Evolutionary conservation across 176 grass and related monocot species (phyloP), one percentile per base, ranked within the genome.

Genomic region (Ensete glaucum): DNA sequence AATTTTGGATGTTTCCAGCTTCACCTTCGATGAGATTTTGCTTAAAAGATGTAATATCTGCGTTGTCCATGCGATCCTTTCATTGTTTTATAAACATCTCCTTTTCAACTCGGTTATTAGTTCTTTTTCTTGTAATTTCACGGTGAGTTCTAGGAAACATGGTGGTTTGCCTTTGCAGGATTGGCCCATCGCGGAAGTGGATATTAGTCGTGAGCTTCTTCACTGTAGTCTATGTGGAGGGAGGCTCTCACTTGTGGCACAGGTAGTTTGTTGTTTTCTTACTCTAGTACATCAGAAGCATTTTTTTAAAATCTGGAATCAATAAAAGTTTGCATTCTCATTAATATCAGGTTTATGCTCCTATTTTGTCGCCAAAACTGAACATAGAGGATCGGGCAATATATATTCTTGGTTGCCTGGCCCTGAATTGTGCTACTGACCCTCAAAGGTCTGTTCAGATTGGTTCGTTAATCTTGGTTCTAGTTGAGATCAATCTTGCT

Each of bases 331-430:
- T 25, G 51, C 12, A 11, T 48, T 54, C 15, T 34, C 1, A 19
- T 80, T 55, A 50, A 72, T 43, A 15, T 81, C 73, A 99, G 90
- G 87, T 99, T 79, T 82, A 94, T 87, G 86, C 95, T 4, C 90
- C 90, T 76, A 23, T 87, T 57, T 82, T 3, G 13, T 34, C 78
- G 2, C 73, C 17, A 13, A 86, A 86, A 62, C 24, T 83, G 51
- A 87, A 83, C 55, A 84, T 89, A 21, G 86, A 87, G 68, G 88
- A 91, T 54, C 85, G 95, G 71, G 76, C 79, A 17, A 76, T 99
- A 48, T 99, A 94, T 80, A 62, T 91, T 64, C 52, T 98, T 79
- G 82, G 80, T 84, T 99, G 95, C 73, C 74, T 67, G 0, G 81
- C 14, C 1, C 75, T 43, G 26, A 72, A 91, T 71, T 99, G 95